These are phyloP conservation scores for Alternaria sp. DNA, from an alignment of 2,329 filamentous ascomycete species.

Conservation along the genomic window DNA sequence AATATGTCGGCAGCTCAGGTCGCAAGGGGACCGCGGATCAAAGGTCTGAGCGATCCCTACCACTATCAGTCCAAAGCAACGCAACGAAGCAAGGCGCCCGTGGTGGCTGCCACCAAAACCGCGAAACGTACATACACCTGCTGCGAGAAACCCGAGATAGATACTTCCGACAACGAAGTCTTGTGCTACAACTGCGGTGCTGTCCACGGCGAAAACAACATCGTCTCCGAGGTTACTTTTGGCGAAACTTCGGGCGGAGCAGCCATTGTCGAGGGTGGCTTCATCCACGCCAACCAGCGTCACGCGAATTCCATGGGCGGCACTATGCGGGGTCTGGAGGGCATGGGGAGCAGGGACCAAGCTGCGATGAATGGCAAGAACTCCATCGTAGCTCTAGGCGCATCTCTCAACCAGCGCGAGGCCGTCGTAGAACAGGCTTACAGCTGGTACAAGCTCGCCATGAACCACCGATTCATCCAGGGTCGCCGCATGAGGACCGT, in stretches of 20 bases:
- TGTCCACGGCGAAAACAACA: slow-evolving; percentile 83
- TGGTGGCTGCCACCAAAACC: slow-evolving; percentile 21
- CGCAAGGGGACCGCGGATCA: slow-evolving; percentile 31
- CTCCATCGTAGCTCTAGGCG: slow-evolving; percentile 49
- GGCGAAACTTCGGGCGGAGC: slow-evolving; percentile 86
- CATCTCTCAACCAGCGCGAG: slow-evolving; percentile 48
- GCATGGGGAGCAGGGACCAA: slow-evolving; percentile 64
- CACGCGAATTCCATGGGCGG: slow-evolving; percentile 68
- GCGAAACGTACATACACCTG: slow-evolving; percentile 28
- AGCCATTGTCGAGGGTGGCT: slow-evolving; percentile 89
- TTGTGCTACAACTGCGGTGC: slow-evolving; percentile 82
- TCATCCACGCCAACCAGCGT: slow-evolving; percentile 83
- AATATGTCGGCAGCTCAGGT: slow-evolving; percentile 28
- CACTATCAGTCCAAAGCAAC: slow-evolving; percentile 27
- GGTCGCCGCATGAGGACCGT: slow-evolving; percentile 86
- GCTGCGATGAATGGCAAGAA: slow-evolving; percentile 64
- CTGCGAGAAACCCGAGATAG: slow-evolving; percentile 37
- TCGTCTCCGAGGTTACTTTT: slow-evolving; percentile 90
- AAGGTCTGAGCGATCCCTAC: slow-evolving; percentile 29
- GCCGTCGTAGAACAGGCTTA: slow-evolving; percentile 49
- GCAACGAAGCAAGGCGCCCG: slow-evolving; percentile 27
- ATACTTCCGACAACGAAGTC: slow-evolving; percentile 24
- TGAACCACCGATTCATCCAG: slow-evolving; percentile 65
- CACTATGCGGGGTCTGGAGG: slow-evolving; percentile 55
- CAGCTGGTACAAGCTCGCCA: slow-evolving; percentile 54